Base-by-base conservation (phyloP, 2,329 filamentous ascomycete genomes). In the Tolypocladium paradoxum region DNA sequence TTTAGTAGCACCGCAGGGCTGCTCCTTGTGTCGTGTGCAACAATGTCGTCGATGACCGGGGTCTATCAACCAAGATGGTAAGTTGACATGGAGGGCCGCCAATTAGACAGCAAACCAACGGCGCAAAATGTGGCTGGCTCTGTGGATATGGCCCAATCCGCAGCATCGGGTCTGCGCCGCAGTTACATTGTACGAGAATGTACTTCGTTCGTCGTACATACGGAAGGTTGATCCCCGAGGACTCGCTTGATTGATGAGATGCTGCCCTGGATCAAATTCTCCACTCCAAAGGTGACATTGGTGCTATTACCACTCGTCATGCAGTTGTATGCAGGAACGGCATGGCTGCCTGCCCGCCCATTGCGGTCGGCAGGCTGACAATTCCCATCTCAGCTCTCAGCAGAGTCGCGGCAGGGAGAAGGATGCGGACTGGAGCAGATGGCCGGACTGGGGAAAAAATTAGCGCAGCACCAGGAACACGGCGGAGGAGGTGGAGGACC, bases 281-380 rank as follows among this genome's bases (percentile, higher is more conserved):
- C 22, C 16, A n/a, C 27, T n/a, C 22, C 16, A n/a, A 24, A n/a
- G 29, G 34, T 34, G 22, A 22, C 48, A 49, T n/a, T 14, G 48
- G 12, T 36, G 18, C n/a, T 18, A 24, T 37, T 33, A 49, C 33
- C 37, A 46, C 31, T 40, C 48, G 38, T 35, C 6, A 12, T 54
- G 31, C 43, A 54, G 49, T 40, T 35, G 45, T 48, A 52, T 55
- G 54, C 54, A 55, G 54, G 54, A 54, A 55, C 54, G 48, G 48
- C 45, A 50, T 31, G 49, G 36, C 51, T 5, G 45, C 38, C 40
- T 24, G 43, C 24, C 8, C 7, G 24, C 16, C 43, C 24, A 31
- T 7, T 4, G 43, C 16, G 7, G 43, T 3, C 27, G 43, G 22
- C 16, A 27, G 43, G 43, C 27, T 31, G 43, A 45, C 24, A 18